Evolutionary conservation across 148 eudicot genomes (phyloP), one percentile per base, ranked within the genome.

Genomic region (Dianthus caryophyllus): DNA sequence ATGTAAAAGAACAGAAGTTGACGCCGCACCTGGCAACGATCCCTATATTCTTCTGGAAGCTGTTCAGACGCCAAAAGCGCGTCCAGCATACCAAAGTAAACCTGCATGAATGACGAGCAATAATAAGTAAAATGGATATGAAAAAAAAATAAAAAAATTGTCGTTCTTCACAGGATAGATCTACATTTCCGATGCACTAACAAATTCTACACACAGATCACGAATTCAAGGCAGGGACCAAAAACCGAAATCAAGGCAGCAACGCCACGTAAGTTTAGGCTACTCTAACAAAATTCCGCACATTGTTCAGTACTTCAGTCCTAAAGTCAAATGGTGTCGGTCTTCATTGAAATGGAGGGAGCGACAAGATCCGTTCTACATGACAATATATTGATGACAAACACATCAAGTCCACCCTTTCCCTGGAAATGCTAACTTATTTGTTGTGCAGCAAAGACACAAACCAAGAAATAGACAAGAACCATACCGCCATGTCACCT

Each of bases 401-500:
- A 48, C 22, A 36, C 9, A 30, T 60, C 16, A 31, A 46, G 54
- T 1, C 44, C 21, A 33, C 52, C 47, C 38, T 39, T 14, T 36
- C 22, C 60, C 51, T 46, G n/a, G 13, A 43, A 38, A 60, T 20
- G 25, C 47, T 18, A 61, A 30, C 26, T 36, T 36, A 13, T 33
- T 38, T 36, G 22, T 33, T 38, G 9, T 38, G 51, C 53, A 63
- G 21, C 24, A 33, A 47, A 58, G 38, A 49, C 41, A 21, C 0
- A 46, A 70, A 61, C n/a, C 26, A 9, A 41, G 68, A 27, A 50
- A 62, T 25, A 43, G 38, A 41, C 44, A 61, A n/a, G 22, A 26
- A 50, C 13, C 89, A 80, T 82, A 91, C 97, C 81, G 97, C 88
- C 97, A 91, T 91, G 69, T 91, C 97, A 63, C 97, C 97, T 73